Evolutionary conservation across 192 early-diverging fungal genomes (phyloP), one percentile per base, ranked within the genome.

Genomic region (Endogone sp.): DNA sequence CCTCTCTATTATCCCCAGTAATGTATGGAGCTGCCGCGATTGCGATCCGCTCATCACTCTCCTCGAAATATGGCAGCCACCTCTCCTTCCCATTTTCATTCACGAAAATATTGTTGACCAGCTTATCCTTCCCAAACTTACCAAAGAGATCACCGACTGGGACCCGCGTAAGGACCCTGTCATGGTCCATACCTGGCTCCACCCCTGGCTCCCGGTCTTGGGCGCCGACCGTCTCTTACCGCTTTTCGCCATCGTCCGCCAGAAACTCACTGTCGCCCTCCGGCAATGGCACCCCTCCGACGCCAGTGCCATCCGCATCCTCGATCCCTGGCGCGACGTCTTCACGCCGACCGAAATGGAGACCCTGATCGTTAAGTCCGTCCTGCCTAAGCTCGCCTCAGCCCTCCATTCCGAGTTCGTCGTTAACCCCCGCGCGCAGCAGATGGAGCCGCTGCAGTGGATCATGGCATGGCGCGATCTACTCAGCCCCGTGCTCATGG

Each of bases 61-160:
- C 3, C 66, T 96, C 9, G 90, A 93, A 67, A 74, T 78, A 22
- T 96, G 93, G 93, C 58, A 75, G 20, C 78, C 80, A 54, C 81
- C 85, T 3, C 21, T 92, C 0, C 68, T 94, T 16, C 94, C 94
- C 2, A 66, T 61, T 9, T 96, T 92, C 79, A 80, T 96, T 28
- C 81, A 80, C 22, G 79, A 85, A 62, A 91, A 93, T 71, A 88
- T 94, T 21, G 73, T 94, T 21, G 82, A 90, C 29, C 93, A 94
- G 68, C 84, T 94, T 21, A 75, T 96, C 9, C 44, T 94, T 31
- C 94, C 94, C 11, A 96, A 96, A 66, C 79, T 96, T 2, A 64
- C 68, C 4, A 74, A 76, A 29, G 84, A 82, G 13, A 77, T 96
- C 6, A 83, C 86, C 0, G 63, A 79, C 10, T 93, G 89, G 90